Evolutionary conservation across 768 basidiomycete genomes (phyloP).

Genomic region (Xerocomellus intermedius): DNA sequence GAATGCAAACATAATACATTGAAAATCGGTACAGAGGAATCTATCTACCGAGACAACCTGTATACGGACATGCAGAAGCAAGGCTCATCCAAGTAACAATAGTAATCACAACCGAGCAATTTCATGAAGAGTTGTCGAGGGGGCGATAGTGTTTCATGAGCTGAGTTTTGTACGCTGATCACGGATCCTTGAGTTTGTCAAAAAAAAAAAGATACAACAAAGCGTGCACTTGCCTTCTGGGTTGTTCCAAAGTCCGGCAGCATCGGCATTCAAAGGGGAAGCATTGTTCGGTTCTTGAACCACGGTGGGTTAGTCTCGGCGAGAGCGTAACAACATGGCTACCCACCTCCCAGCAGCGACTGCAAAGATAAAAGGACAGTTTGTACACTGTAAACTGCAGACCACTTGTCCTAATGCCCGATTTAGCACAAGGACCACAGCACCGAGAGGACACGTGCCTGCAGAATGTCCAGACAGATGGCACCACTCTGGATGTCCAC

Average conservation of each 20-base stretch:
- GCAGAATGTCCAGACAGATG: conserved; percentile 86
- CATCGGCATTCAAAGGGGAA: conserved; percentile 86
- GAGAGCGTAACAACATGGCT: background rate
- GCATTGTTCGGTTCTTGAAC: conserved; percentile 85
- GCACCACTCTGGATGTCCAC: conserved; percentile 76
- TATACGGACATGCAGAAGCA: conserved; percentile 1
- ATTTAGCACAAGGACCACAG: conserved; percentile 4
- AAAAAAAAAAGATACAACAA: background rate
- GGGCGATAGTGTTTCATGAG: conserved; percentile 73
- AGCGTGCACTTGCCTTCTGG: conserved; percentile 50
- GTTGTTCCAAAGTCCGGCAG: conserved; percentile 75
- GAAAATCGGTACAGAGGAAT: conserved; percentile 3
- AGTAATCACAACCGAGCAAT: background rate
- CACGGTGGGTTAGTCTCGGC: background rate
- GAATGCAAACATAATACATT: conserved; percentile 13
- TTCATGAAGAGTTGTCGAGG: conserved; percentile 38
- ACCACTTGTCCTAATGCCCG: conserved; percentile 78
- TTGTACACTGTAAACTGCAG: conserved; percentile 88
- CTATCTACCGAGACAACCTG: conserved; percentile 14
- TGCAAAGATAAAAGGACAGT: conserved; percentile 87
- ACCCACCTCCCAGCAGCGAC: conserved; percentile 79
- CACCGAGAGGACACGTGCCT: conserved; percentile 43
- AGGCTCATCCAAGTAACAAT: background rate
- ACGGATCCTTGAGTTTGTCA: background rate
- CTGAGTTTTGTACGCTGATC: conserved; percentile 66